Evolutionary conservation across 1,284 basidiomycete species (phyloP).

Genomic region (Ustilago shanxiensis): DNA sequence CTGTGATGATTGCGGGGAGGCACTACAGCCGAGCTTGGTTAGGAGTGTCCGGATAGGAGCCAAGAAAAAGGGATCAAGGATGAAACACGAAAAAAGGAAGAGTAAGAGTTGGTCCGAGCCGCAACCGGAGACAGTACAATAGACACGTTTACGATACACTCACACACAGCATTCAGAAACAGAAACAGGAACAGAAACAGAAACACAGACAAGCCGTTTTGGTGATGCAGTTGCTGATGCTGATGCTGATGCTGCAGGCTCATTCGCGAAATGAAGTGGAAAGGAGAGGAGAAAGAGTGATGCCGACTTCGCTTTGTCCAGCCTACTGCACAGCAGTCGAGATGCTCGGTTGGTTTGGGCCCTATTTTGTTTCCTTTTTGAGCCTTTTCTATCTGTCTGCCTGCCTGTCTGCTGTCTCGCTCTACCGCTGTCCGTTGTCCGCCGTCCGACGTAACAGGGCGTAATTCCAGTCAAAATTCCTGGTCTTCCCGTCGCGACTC

Average conservation of each 20-base stretch:
- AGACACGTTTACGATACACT: not conserved
- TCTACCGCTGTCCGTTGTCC: no score
- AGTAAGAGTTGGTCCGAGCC: conserved; percentile 21
- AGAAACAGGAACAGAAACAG: no score
- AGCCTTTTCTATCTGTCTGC: not conserved
- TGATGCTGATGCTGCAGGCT: not conserved
- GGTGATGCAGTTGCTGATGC: no score
- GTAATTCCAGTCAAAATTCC: not conserved
- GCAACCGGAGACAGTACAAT: conserved; percentile 1
- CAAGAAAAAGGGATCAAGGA: not conserved
- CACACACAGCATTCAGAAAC: not conserved
- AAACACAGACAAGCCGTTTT: no score
- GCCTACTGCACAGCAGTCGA: no score
- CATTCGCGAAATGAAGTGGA: no score
- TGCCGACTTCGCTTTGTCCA: not conserved
- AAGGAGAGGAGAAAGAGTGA: no score
- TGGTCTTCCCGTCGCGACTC: conserved; percentile 1
- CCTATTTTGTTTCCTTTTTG: not conserved
- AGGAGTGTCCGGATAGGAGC: not conserved
- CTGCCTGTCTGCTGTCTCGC: no score
- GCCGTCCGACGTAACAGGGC: not conserved
- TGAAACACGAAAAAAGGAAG: not conserved
- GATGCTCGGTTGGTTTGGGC: no score
- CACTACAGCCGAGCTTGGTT: conserved; percentile 1
- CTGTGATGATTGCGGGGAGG: conserved; percentile 5